Evolutionary conservation across 805 yeast species (phyloP).

Genomic region (Pichia paraexigua): DNA sequence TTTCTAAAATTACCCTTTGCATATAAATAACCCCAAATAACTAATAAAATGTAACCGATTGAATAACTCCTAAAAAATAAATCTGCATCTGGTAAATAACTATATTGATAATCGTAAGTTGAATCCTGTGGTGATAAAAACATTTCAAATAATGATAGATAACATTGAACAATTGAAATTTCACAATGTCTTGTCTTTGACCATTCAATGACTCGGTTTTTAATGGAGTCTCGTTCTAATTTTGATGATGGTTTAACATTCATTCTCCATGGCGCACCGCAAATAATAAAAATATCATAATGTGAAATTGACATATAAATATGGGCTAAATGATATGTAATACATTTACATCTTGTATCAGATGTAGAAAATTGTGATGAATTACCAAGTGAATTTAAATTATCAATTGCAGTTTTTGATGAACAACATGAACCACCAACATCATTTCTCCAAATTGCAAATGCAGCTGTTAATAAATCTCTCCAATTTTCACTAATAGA

Average conservation of each 20-base stretch:
- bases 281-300: constrained; percentile 68
- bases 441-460: constrained; percentile 60
- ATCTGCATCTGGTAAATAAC: constrained; percentile 45
- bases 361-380: constrained; percentile 27
- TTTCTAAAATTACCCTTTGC: constrained; percentile 32
- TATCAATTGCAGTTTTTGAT: constrained; percentile 27
- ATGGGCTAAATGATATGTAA: constrained; percentile 68
- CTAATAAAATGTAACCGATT: constrained; percentile 34
- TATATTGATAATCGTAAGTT: constrained; percentile 32
- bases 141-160: constrained; percentile 54
- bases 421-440: constrained; percentile 32
- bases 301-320: constrained; percentile 64
- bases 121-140: constrained; percentile 46
- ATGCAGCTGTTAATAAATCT: constrained; percentile 58
- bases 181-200: constrained; percentile 40
- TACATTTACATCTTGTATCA: constrained; percentile 51
- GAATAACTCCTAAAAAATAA: constrained; percentile 38
- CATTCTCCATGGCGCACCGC: constrained; percentile 80
- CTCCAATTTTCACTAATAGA: constrained; percentile 51
- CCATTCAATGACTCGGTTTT: constrained; percentile 46
- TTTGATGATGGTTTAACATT: constrained; percentile 49
- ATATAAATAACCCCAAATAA: constrained; percentile 47
- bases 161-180: constrained; percentile 52
- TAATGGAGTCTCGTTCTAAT: constrained; percentile 41
- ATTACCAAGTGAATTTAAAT: constrained; percentile 19